These are phyloP conservation scores for Firmiana major DNA, from an alignment of 345 rosid genomes.

Conservation along the genomic window DNA sequence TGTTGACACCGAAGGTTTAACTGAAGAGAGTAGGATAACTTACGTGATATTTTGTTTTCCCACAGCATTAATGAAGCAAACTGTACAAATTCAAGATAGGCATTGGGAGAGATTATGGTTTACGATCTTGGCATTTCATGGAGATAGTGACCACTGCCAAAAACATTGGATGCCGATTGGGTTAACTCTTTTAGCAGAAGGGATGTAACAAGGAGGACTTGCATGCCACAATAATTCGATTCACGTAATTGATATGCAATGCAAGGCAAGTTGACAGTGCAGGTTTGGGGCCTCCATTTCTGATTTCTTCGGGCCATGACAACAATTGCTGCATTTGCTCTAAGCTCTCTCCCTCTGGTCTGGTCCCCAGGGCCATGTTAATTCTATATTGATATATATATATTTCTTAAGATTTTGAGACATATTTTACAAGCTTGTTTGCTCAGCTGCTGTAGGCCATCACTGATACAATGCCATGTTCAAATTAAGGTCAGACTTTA, in stretches of 20 bases:
- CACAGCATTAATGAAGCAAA: not conserved
- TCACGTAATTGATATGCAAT: conserved; percentile 53
- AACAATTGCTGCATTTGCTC: not conserved
- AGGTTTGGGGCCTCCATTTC: conserved; percentile 15
- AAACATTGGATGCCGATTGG: conserved; percentile 43
- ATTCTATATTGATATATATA: not conserved
- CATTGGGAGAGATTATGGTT: not conserved
- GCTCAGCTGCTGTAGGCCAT: not conserved
- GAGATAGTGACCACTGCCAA: conserved; percentile 21
- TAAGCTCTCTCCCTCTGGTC: not conserved
- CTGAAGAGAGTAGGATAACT: not conserved
- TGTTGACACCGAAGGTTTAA: not conserved
- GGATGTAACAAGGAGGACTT: conserved; percentile 8
- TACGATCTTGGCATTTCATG: conserved; percentile 26
- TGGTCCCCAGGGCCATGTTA: not conserved
- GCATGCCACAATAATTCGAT: conserved; percentile 25
- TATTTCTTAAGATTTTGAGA: not conserved
- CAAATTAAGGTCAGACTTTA: not conserved
- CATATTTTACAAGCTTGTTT: not conserved
- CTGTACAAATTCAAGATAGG: not conserved
- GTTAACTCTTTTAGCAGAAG: conserved; percentile 12
- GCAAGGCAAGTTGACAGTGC: conserved; percentile 17
- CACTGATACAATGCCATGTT: not conserved
- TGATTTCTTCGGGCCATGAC: conserved; percentile 2
- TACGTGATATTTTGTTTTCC: not conserved